Base-by-base conservation (phyloP, 257 asterid genomes). In the Lavandula angustifolia region DNA sequence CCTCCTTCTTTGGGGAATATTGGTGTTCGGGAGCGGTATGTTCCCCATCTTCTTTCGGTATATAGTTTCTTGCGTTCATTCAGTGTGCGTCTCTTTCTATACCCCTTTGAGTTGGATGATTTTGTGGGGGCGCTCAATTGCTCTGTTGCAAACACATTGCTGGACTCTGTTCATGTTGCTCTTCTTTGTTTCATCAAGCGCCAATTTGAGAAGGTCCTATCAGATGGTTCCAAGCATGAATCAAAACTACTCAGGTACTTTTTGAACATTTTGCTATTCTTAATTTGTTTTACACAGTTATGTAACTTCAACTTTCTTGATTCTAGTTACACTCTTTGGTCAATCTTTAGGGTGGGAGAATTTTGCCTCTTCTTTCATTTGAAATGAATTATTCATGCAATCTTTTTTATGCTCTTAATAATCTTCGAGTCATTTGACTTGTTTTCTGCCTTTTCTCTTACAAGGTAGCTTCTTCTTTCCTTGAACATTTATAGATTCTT, bases 91-190 rank as follows among this genome's bases (percentile, higher is more conserved):
- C 78, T 91, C 66, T 91, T 84, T 71, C 74, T 91, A 68, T 78
- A 86, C 77, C 95, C 98, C 54, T 91, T 91, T 65, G 87, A 73
- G 50, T 73, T 91, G 67, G 94, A 91, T 79, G 96, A 86, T 48
- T 87, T 91, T 84, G 98, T 91, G 80, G 98, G 98, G 46, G 89
- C 98, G 35, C 80, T 91, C 53, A 91, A 83, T 73, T 91, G 89
- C 76, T 59, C 80, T 69, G 75, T 64, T 71, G 83, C 87, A 17
- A 91, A 84, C 73, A 81, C 89, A 46, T 82, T 91, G 82, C 65
- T 91, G 82, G 98, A 88, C 75, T 91, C 91, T 38, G 74, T 88
- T 61, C 95, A 91, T 17, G 88, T 91, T 65, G 85, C 94, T 70
- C 81, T 91, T 32, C 63, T 91, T 89, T 82, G 79, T 66, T 79